phyloP scores from a whole-genome alignment of 768 basidiomycete genomes.

The Suillus decipiens region DNA sequence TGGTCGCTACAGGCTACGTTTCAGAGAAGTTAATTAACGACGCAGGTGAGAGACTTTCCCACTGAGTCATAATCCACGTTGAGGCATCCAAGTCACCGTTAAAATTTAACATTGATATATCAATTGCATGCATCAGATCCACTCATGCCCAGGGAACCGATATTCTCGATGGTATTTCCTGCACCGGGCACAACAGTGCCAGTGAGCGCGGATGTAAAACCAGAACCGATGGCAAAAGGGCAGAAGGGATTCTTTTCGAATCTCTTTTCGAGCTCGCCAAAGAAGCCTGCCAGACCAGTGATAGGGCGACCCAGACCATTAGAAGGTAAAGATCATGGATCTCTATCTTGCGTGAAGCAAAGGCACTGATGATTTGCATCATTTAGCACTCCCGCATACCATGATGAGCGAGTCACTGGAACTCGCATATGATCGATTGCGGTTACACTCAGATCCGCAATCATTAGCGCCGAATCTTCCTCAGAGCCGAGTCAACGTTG shows the following conservation, averaged over 20 bases:
- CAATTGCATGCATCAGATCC: background rate
- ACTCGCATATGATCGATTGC: background rate
- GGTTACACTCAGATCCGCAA: background rate
- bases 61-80: background rate
- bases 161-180: background rate
- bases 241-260: background rate
- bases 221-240: background rate
- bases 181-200: background rate
- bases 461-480: too few species aligned
- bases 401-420: background rate
- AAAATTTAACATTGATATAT: background rate
- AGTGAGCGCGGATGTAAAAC: too few species aligned
- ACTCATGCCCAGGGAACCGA: background rate
- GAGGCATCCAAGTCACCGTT: background rate
- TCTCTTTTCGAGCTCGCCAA: background rate
- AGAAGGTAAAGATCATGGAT: background rate
- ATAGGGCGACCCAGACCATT: background rate
- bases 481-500: too few species aligned
- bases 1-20: background rate
- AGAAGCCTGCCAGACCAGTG: background rate
- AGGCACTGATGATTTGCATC: background rate
- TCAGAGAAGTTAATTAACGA: background rate
- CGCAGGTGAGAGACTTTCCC: conserved; percentile 1
- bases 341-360: background rate
- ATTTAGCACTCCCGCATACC: background rate